phyloP scores from a whole-genome alignment of 257 asterid species.

The Petunia axillaris region DNA sequence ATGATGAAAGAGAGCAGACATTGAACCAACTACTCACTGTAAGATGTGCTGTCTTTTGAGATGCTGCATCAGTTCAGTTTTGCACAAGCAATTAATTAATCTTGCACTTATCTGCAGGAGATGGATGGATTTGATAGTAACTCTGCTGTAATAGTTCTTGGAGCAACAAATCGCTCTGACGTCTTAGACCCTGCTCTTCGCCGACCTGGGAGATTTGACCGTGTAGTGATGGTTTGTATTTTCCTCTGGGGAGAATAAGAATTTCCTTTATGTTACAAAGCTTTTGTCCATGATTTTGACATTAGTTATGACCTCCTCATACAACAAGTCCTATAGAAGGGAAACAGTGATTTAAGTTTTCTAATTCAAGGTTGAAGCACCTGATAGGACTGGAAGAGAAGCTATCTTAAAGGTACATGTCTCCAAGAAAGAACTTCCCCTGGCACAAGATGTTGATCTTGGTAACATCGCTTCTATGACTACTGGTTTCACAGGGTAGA shows the following conservation, averaged over 20 bases:
- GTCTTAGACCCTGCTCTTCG: conserved; percentile 98
- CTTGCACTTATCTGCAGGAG: conserved; percentile 61
- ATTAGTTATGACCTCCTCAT: conserved; percentile 11
- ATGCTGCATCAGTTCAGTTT: conserved; percentile 9
- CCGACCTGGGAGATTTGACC: conserved; percentile 99
- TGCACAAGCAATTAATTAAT: not conserved
- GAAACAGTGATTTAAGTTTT: conserved; percentile 7
- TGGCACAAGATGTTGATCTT: conserved; percentile 76
- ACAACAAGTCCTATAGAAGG: conserved; percentile 26
- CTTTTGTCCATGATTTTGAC: conserved; percentile 17
- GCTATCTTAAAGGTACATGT: conserved; percentile 91
- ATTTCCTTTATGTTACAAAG: not conserved
- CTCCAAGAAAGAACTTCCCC: conserved; percentile 92
- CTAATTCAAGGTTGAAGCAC: conserved; percentile 83
- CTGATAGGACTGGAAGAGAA: conserved; percentile 96
- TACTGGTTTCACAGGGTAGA: conserved; percentile 97
- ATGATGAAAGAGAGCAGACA: conserved; percentile 98
- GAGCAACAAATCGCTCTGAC: conserved; percentile 98
- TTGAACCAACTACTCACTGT: conserved; percentile 97
- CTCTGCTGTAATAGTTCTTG: conserved; percentile 97
- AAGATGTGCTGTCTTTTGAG: conserved; percentile 36
- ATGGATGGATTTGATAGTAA: conserved; percentile 99
- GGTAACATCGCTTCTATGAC: conserved; percentile 92
- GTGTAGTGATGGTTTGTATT: conserved; percentile 79
- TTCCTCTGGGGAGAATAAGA: not conserved